phyloP scores from a whole-genome alignment of 1,284 basidiomycete species.

The Malassezia dermatis region DNA sequence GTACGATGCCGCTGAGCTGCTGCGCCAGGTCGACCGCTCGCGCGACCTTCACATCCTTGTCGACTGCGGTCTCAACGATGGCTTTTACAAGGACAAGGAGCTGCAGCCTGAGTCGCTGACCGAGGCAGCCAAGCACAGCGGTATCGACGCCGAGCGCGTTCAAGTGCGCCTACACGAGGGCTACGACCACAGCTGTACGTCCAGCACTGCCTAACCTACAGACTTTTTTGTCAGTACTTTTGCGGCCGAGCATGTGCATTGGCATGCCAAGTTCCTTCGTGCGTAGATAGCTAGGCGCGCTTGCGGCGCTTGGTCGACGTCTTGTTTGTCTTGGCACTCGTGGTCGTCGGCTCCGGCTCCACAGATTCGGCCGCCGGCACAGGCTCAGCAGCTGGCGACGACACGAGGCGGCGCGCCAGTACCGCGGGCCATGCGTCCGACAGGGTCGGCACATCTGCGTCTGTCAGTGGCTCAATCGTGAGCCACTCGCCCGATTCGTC shows the following conservation, averaged over 20 bases:
- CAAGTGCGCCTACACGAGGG: slow-evolving; percentile 70
- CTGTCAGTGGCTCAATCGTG: slow-evolving; percentile 22
- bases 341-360: neutral
- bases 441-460: slow-evolving; percentile 15
- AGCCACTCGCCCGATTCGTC: slow-evolving; percentile 27
- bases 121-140: slow-evolving; percentile 62
- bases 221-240: slow-evolving; percentile 59
- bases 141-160: slow-evolving; percentile 66
- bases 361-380: neutral
- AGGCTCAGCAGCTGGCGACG: neutral
- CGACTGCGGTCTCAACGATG: slow-evolving; percentile 61
- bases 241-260: slow-evolving; percentile 47
- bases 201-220: neutral
- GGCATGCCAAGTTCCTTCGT: slow-evolving; percentile 40
- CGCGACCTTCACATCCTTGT: slow-evolving; percentile 42
- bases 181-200: slow-evolving; percentile 65
- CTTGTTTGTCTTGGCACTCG: neutral
- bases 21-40: slow-evolving; percentile 55
- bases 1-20: slow-evolving; percentile 79
- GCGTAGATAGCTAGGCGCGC: neutral
- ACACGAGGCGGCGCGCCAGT: neutral
- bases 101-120: slow-evolving; percentile 78
- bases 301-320: slow-evolving; percentile 6
- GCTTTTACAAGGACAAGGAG: slow-evolving; percentile 75
- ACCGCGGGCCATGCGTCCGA: slow-evolving; percentile 24